phyloP scores from a whole-genome alignment of 441 rosid genomes.

The Erodium trifolium region DNA sequence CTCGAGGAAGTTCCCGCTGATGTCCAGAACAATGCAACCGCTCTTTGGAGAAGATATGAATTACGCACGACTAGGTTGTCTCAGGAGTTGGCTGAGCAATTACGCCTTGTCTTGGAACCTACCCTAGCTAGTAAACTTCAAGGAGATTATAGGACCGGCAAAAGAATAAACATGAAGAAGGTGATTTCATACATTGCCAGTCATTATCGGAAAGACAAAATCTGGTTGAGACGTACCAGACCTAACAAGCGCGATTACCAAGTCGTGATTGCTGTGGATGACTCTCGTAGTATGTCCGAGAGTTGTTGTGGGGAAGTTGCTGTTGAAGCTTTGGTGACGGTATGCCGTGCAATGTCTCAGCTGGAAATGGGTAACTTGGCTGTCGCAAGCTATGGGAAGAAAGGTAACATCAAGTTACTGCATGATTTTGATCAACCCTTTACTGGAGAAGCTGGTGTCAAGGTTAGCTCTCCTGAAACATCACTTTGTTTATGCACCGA shows the following conservation, averaged over 20 bases:
- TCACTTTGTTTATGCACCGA: not conserved
- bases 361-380: slow-evolving; percentile 93
- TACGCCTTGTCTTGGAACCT: slow-evolving; percentile 93
- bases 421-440: slow-evolving; percentile 90
- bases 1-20: slow-evolving; percentile 39
- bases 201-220: slow-evolving; percentile 88
- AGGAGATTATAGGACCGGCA: slow-evolving; percentile 96
- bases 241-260: slow-evolving; percentile 98
- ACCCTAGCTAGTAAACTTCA: slow-evolving; percentile 90
- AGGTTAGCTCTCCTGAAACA: slow-evolving; percentile 36
- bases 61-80: slow-evolving; percentile 67
- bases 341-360: slow-evolving; percentile 91
- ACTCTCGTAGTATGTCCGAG: slow-evolving; percentile 92
- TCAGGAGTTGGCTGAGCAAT: slow-evolving; percentile 91
- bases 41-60: slow-evolving; percentile 83
- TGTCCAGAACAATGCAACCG: slow-evolving; percentile 36
- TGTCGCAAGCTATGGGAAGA: slow-evolving; percentile 84
- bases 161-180: slow-evolving; percentile 97
- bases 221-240: slow-evolving; percentile 90
- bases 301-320: slow-evolving; percentile 82
- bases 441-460: slow-evolving; percentile 74
- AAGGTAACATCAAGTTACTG: slow-evolving; percentile 69
- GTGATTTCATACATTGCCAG: slow-evolving; percentile 95
- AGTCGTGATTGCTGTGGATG: slow-evolving; percentile 90
- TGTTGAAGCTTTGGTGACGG: slow-evolving; percentile 83